Percentiles rank a stretch among this genome's conserved stretches.
Evolutionary conservation across 2,329 filamentous ascomycete genomes (phyloP).

Genomic region (Botryosphaeria dothidea): DNA sequence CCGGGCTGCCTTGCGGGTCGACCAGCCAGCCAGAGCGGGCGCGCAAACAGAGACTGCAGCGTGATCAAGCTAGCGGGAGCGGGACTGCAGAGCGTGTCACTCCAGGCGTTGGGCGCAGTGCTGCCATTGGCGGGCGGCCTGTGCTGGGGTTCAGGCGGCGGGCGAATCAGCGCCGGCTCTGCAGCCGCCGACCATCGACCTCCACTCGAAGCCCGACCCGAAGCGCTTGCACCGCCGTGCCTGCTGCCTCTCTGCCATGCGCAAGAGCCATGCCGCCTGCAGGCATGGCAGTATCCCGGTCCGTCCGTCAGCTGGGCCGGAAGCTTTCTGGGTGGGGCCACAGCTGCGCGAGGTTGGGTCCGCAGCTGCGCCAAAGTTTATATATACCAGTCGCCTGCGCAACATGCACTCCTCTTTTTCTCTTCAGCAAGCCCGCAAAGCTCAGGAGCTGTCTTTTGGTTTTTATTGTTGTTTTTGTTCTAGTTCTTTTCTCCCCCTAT

Average conservation of each 20-base stretch:
- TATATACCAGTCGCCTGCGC: constrained; percentile 13
- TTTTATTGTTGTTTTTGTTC: constrained; percentile 41
- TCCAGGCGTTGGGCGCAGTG: not conserved
- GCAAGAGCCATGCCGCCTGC: constrained; percentile 5
- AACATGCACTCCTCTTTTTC: constrained; percentile 26
- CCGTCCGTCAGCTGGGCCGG: constrained; percentile 18
- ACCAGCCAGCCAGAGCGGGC: not conserved
- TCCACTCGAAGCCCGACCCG: constrained; percentile 20
- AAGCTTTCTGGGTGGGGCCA: constrained; percentile 5
- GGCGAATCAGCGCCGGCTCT: constrained; percentile 10
- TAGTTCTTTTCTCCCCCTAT: constrained; percentile 18
- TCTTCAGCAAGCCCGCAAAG: constrained; percentile 55
- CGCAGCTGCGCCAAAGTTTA: constrained; percentile 9
- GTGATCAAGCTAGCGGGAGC: constrained; percentile 16
- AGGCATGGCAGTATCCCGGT: constrained; percentile 16
- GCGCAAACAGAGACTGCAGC: constrained; percentile 11
- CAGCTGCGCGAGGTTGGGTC: not conserved
- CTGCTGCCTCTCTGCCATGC: constrained; percentile 1
- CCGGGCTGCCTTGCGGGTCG: not conserved
- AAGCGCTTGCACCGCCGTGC: constrained; percentile 16
- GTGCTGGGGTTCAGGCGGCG: not conserved
- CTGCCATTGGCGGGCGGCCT: constrained; percentile 10
- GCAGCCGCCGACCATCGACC: constrained; percentile 6
- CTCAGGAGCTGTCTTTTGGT: constrained; percentile 50
- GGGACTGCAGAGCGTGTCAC: constrained; percentile 19